These are phyloP conservation scores for Boletus rubescentipes DNA, from an alignment of 768 basidiomycete genomes.

Conservation along the genomic window DNA sequence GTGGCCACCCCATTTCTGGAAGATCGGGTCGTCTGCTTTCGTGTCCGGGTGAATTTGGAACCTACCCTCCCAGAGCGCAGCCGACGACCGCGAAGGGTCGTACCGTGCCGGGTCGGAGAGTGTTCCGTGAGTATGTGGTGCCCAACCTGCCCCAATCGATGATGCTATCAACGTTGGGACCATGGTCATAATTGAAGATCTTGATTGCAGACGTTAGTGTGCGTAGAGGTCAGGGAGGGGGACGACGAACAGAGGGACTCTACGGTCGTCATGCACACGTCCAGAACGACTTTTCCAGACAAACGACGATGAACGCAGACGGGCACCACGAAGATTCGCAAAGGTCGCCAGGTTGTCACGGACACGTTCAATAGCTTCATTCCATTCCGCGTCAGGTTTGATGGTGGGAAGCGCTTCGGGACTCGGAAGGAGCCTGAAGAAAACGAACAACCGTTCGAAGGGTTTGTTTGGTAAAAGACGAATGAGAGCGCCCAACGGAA, in stretches of 20 bases:
- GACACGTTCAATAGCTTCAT: constrained; percentile 75
- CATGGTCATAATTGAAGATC: constrained; percentile 73
- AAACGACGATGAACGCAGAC: constrained; percentile 81
- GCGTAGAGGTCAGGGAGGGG: constrained; percentile 8
- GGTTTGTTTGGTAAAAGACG: constrained; percentile 80
- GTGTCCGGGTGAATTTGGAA: constrained; percentile 90
- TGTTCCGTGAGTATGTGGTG: constrained; percentile 52
- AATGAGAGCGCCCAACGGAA: constrained; percentile 83
- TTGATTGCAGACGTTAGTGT: constrained; percentile 35
- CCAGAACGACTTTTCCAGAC: constrained; percentile 76
- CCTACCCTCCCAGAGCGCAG: constrained; percentile 82
- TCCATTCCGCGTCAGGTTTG: constrained; percentile 65
- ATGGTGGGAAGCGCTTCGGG: constrained; percentile 62
- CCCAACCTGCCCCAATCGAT: constrained; percentile 69
- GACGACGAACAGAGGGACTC: constrained; percentile 46
- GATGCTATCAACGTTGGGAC: constrained; percentile 72
- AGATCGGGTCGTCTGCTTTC: constrained; percentile 56
- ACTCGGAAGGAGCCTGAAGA: constrained; percentile 58
- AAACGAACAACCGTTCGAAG: constrained; percentile 61
- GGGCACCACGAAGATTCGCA: constrained; percentile 82
- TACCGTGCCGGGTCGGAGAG: constrained; percentile 72
- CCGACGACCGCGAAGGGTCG: constrained; percentile 79
- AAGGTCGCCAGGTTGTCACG: constrained; percentile 87
- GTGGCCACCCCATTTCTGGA: constrained; percentile 31
- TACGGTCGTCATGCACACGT: constrained; percentile 50